Conservation (phyloP, 495 filamentous ascomycete genomes). For the Penicillium macrosclerotiorum region DNA sequence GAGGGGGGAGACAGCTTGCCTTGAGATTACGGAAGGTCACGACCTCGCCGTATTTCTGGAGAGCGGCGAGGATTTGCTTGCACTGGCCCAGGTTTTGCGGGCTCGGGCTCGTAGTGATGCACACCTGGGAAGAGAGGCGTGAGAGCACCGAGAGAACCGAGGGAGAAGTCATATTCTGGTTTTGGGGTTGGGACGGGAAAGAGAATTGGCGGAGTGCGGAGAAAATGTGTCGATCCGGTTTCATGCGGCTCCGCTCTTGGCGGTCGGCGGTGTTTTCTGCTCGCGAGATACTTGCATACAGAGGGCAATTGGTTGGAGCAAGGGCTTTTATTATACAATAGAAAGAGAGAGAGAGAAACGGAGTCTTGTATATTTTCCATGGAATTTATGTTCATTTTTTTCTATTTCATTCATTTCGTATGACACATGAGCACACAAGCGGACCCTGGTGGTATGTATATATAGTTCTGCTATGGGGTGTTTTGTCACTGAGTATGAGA, state of each 20-base stretch:
- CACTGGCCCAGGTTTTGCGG: conserved; percentile 67
- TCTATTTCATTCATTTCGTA: conserved; percentile 9
- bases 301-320: too few species aligned
- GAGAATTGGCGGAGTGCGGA: conserved; percentile 6
- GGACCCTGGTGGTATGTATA: not conserved
- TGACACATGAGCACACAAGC: conserved; percentile 2
- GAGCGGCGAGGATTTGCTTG: conserved; percentile 63
- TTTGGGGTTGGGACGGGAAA: not conserved
- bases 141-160: not conserved
- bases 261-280: too few species aligned
- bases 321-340: too few species aligned
- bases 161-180: conserved; percentile 10
- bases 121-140: conserved; percentile 44
- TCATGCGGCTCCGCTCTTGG: conserved; percentile 15
- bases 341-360: too few species aligned
- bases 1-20: conserved; percentile 41
- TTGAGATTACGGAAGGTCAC: conserved; percentile 70
- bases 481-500: too few species aligned
- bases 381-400: not conserved
- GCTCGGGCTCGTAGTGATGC: conserved; percentile 62
- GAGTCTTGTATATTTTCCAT: too few species aligned
- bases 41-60: conserved; percentile 76
- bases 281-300: too few species aligned
- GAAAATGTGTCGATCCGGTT: conserved; percentile 13
- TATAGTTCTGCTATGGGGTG: too few species aligned